Base-by-base conservation (phyloP, 176 grass and related monocot genomes). In the Carex kokanica region DNA sequence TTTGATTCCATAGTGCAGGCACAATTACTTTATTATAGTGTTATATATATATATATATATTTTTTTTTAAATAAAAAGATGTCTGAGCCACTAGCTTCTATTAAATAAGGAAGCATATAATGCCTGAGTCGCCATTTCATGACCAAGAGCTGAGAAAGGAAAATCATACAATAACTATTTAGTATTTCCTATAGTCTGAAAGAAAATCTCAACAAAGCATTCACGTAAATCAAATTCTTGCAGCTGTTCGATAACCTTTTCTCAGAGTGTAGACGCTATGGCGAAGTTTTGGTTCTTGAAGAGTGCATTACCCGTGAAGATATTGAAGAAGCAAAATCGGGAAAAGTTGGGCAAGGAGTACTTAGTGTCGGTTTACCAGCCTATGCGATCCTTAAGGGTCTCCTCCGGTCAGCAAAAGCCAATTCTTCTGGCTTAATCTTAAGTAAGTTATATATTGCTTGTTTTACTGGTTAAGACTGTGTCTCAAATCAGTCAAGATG, bases 301-400 rank as follows among this genome's bases (percentile, higher is more conserved):
- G 93, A 88, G 71, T 70, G 90, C 9, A 95, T 95, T 82, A 89
- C 88, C 78, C 67, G 77, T 75, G 88, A 90, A 86, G 93, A 99
- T 21, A 93, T 99, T 15, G 77, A 95, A 87, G 93, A 93, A 89
- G 88, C 93, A 9, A 95, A 90, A 85, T 99, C 79, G 4, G 88
- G 86, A 47, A 99, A 93, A 82, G 86, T 87, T 47, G 89, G 89
- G 45, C 94, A 91, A 24, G 86, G 88, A 53, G 74, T 93, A 72
- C 78, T 99, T 54, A 95, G 89, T 41, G 86, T 93, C 69, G 96
- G 93, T 71, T 90, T 99, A 62, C 96, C 96, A 17, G 96, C 96
- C 74, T 99, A 92, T 87, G 91, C 86, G 31, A 99, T 99, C 43
- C 96, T 99, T 83, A 88, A 93, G 64, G 86, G 79, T 61, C 91